Conservation (phyloP, 1,284 basidiomycete genomes). For the Meripilus lineatus region DNA sequence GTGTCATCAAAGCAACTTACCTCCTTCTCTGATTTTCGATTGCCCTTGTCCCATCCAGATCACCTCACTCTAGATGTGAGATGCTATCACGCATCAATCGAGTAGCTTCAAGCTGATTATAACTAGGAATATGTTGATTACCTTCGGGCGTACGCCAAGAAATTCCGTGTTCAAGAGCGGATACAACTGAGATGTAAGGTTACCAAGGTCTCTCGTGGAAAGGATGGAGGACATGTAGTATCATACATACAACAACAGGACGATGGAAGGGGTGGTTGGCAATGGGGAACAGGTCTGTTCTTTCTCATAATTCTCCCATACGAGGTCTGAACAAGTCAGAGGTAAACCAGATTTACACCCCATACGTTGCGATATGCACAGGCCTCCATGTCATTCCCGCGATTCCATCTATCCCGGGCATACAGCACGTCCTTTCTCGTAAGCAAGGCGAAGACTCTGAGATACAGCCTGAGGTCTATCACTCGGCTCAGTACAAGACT, state of each 20-base stretch:
- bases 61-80: slow-evolving; percentile 50
- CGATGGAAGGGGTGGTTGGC: slow-evolving; percentile 14
- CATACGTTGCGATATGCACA: slow-evolving; percentile 42
- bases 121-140: slow-evolving; percentile 54
- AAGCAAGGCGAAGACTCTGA: slow-evolving; percentile 14
- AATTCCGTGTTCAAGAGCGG: slow-evolving; percentile 39
- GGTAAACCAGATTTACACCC: slow-evolving; percentile 21
- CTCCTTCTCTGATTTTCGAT: slow-evolving; percentile 58
- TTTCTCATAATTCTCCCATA: neutral
- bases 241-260: slow-evolving; percentile 28
- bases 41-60: slow-evolving; percentile 47
- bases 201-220: slow-evolving; percentile 30
- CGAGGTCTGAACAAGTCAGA: neutral
- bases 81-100: neutral
- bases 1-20: slow-evolving; percentile 63
- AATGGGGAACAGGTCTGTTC: slow-evolving; percentile 25
- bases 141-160: slow-evolving; percentile 43
- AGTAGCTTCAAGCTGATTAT: neutral
- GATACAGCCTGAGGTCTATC: slow-evolving; percentile 34
- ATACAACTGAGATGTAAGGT: slow-evolving; percentile 46
- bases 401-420: slow-evolving; percentile 43
- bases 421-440: slow-evolving; percentile 36
- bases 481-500: slow-evolving; percentile 49
- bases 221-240: slow-evolving; percentile 32
- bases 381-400: slow-evolving; percentile 49